These are phyloP conservation scores for Aspergillus sp. DNA, from an alignment of 2,329 filamentous ascomycete species.

Conservation along the genomic window DNA sequence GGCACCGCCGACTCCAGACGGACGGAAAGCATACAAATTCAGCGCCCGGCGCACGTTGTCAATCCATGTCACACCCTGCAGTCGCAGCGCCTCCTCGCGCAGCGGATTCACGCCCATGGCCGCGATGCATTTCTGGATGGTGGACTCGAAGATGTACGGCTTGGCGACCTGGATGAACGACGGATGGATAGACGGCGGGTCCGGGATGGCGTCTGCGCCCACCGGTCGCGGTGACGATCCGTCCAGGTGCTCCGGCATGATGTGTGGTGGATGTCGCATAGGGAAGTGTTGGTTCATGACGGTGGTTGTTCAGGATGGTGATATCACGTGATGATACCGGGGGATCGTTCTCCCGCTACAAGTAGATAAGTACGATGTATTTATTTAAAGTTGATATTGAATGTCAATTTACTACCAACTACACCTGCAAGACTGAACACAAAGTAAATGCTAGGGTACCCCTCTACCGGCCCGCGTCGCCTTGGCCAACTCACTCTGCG, in stretches of 20 bases:
- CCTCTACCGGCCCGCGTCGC: slow-evolving; percentile 61
- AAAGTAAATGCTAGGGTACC: slow-evolving; percentile 50
- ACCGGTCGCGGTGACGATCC: slow-evolving; percentile 10
- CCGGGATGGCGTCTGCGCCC: slow-evolving; percentile 15
- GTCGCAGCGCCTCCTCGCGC: slow-evolving; percentile 73
- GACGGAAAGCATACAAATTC: slow-evolving; percentile 60
- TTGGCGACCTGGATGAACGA: slow-evolving; percentile 64
- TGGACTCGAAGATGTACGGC: slow-evolving; percentile 80
- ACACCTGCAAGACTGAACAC: too few species aligned
- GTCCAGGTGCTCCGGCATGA: slow-evolving; percentile 21
- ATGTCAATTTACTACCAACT: neutral
- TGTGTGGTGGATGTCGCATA: slow-evolving; percentile 6
- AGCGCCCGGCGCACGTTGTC: slow-evolving; percentile 77
- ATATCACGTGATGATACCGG: neutral
- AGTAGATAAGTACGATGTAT: neutral
- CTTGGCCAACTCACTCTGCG: slow-evolving; percentile 60
- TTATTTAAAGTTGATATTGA: neutral
- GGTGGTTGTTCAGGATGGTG: neutral
- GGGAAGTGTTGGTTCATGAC: neutral
- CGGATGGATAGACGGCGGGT: slow-evolving; percentile 53
- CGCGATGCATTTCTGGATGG: slow-evolving; percentile 69
- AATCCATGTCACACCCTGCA: slow-evolving; percentile 87
- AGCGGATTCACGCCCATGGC: slow-evolving; percentile 69
- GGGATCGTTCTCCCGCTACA: neutral
- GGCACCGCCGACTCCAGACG: neutral